These are phyloP conservation scores for Volvox reticuliferus DNA, from an alignment of 139 green algal species.

Conservation along the genomic window DNA sequence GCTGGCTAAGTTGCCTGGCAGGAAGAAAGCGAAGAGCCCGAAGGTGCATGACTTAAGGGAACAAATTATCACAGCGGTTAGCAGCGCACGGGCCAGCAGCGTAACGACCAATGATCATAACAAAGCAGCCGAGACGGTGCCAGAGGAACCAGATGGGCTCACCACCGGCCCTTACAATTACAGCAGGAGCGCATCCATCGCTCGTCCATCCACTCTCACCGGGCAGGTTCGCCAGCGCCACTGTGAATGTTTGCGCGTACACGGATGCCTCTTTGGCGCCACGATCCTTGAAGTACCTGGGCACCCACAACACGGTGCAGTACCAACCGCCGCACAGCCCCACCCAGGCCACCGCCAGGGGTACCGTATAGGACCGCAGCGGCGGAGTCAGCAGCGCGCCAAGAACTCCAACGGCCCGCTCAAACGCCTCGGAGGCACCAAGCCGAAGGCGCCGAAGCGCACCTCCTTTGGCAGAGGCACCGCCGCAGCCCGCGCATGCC, in stretches of 20 bases:
- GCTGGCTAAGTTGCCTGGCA: conserved; percentile 63
- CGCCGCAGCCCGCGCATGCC: background rate
- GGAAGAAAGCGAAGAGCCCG: background rate
- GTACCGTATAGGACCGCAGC: conserved; percentile 42
- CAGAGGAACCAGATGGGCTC: no score
- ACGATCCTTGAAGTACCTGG: conserved; percentile 53
- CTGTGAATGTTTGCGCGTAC: conserved; percentile 67
- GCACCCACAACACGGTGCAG: conserved; percentile 62
- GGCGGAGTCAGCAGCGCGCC: conserved; percentile 41
- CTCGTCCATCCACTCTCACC: conserved; percentile 33
- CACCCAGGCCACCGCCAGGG: conserved; percentile 58
- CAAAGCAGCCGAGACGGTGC: no score
- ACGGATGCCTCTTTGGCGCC: conserved; percentile 47
- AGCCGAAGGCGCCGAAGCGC: background rate
- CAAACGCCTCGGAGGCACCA: background rate
- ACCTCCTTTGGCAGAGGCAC: no score
- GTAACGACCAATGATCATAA: no score
- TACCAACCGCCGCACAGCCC: conserved; percentile 61
- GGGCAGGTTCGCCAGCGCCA: conserved; percentile 67
- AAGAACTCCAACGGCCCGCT: background rate
- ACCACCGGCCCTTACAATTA: no score
- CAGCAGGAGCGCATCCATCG: no score
- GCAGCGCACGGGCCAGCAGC: no score
- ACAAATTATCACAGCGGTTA: background rate
- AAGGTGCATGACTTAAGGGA: background rate